Base-by-base conservation (phyloP, 305 asterid genomes). In the Fraxinus sp. region DNA sequence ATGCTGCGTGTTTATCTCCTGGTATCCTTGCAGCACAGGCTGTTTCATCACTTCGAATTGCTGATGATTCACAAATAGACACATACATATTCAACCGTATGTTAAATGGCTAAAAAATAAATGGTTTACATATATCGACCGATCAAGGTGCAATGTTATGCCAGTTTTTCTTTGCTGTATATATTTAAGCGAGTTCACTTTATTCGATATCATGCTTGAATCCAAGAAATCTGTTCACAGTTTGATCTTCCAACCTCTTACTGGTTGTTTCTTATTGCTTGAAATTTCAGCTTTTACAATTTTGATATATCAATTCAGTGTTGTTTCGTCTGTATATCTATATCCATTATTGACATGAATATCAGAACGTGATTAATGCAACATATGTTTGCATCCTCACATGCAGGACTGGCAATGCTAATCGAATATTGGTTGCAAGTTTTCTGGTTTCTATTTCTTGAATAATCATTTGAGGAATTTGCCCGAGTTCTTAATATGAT, bases 11-110 rank as follows among this genome's bases (percentile, higher is more conserved):
- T 62, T 66, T 87, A 35, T 81, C 90, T 68, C 82, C 86, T 66
- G 91, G 82, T 22, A 81, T 83, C 80, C 83, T 87, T 83, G 88
- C 89, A 73, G 86, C 88, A 11, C 84, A 82, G 84, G 92, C 91
- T 28, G 86, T 91, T 73, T 84, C 91, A 20, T 86, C 92, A 14
- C 91, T 88, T 75, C 87, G 85, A 77, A 87, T 91, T 55, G 91
- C 89, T 16, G 92, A 88, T 41, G 90, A 91, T 82, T 80, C 88
- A 77, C 72, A 80, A 24, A 81, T 85, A 1, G 87, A 83, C 76
- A 77, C 87, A 49, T 79, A 78, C 77, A 82, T 80, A 75, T 80
- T 83, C 83, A 86, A 87, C 86, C 84, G 46, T 49, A 78, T 85
- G 64, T 83, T 84, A 72, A 71, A 82, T 75, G 79, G 86, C 82